Evolutionary conservation across 1,139 yeast species (phyloP).

Genomic region (Arxiozyma telluris): DNA sequence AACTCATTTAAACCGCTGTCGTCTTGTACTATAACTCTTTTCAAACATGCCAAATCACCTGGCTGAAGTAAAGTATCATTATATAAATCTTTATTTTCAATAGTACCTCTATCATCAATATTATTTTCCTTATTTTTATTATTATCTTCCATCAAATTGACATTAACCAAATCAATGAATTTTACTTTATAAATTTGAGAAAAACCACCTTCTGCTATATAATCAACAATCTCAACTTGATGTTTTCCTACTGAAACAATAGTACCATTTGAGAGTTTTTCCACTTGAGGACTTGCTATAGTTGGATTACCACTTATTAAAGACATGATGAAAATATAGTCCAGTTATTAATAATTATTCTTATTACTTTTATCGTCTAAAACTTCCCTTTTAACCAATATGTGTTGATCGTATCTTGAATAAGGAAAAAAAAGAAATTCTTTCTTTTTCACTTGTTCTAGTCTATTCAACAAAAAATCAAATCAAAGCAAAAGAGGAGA

Average conservation of each 20-base stretch:
- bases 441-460: too few relatives aligned
- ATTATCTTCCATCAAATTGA: constrained; percentile 8
- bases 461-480: too few relatives aligned
- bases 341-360: neutral
- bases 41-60: constrained; percentile 53
- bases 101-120: neutral
- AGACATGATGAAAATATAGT: neutral
- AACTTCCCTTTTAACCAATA: neutral
- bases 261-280: constrained; percentile 38
- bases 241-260: constrained; percentile 59
- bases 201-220: constrained; percentile 65
- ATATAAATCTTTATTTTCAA: constrained; percentile 1
- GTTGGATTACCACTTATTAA: constrained; percentile 2
- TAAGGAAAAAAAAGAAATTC: neutral
- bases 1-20: constrained; percentile 58
- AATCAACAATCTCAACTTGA: constrained; percentile 45
- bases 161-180: constrained; percentile 24
- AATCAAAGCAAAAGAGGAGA: neutral
- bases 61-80: constrained; percentile 10
- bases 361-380: too few relatives aligned
- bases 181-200: constrained; percentile 66
- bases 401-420: neutral
- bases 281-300: constrained; percentile 1
- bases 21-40: constrained; percentile 67
- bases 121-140: constrained; percentile 8